Evolutionary conservation across 129 eudicot species (phyloP).

Genomic region (sunflower (Helianthus annuus)): HanXRQr2.0-SUNRISE NC_035438.2:68068369-68068868

Average conservation of each 20-base stretch:
- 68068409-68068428: conserved; percentile 85
- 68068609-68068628: conserved; percentile 75
- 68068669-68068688: conserved; percentile 66
- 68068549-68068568: conserved; percentile 86
- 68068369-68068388: conserved; percentile 42
- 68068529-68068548: conserved; percentile 74
- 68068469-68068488: conserved; percentile 96
- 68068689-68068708: not conserved
- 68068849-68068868: conserved; percentile 74
- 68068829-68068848: conserved; percentile 70
- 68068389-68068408: conserved; percentile 40
- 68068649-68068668: conserved; percentile 89
- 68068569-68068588: conserved; percentile 67
- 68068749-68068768: conserved; percentile 67
- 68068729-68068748: not conserved
- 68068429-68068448: conserved; percentile 66
- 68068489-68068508: conserved; percentile 78
- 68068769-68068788: conserved; percentile 72
- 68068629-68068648: conserved; percentile 90
- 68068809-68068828: conserved; percentile 66
- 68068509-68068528: conserved; percentile 97
- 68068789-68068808: conserved; percentile 71
- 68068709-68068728: not conserved
- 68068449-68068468: conserved; percentile 70
- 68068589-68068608: conserved; percentile 83